A percentile compares a stretch with the other conserved stretches of the same genome.
phyloP scores from a whole-genome alignment of 805 yeast species.

The Danielia reshetovae region DNA sequence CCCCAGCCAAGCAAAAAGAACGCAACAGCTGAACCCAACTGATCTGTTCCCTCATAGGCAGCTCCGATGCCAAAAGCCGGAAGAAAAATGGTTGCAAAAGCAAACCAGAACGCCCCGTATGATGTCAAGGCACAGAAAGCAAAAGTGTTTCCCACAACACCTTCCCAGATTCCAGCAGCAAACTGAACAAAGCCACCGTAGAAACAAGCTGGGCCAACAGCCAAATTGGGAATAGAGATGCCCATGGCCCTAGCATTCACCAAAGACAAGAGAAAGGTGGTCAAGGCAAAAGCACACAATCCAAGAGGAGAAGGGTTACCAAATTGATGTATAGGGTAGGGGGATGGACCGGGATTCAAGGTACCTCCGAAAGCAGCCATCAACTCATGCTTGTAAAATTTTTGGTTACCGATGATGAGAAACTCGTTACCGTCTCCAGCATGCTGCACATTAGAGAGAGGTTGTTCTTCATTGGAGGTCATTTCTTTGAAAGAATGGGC shows the following conservation, averaged over 20 bases:
- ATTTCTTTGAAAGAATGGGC: slow-evolving; percentile 2
- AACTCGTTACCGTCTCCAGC: slow-evolving; percentile 32
- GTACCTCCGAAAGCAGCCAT: slow-evolving; percentile 37
- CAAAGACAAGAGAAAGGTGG: slow-evolving; percentile 19
- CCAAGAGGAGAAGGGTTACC: slow-evolving; percentile 28
- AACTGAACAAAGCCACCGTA: slow-evolving; percentile 19
- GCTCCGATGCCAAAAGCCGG: slow-evolving; percentile 56
- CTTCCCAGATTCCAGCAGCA: slow-evolving; percentile 19
- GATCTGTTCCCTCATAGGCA: slow-evolving; percentile 36
- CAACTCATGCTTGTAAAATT: slow-evolving; percentile 30
- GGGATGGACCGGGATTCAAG: slow-evolving; percentile 29
- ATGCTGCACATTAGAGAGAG: slow-evolving; percentile 22
- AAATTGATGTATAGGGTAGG: slow-evolving; percentile 49
- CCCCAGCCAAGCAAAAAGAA: slow-evolving; percentile 39
- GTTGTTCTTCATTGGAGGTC: not conserved
- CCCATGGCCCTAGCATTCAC: slow-evolving; percentile 19
- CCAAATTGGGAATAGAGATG: slow-evolving; percentile 11
- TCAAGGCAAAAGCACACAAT: slow-evolving; percentile 17
- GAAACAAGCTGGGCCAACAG: slow-evolving; percentile 17
- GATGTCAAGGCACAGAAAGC: slow-evolving; percentile 17
- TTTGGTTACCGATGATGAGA: slow-evolving; percentile 27
- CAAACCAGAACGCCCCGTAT: slow-evolving; percentile 65
- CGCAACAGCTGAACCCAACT: slow-evolving; percentile 29
- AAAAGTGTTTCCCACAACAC: slow-evolving; percentile 17
- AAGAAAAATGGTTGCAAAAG: slow-evolving; percentile 57